Conservation (phyloP, 2,329 filamentous ascomycete species). For the Aspergillus japonicus region DNA sequence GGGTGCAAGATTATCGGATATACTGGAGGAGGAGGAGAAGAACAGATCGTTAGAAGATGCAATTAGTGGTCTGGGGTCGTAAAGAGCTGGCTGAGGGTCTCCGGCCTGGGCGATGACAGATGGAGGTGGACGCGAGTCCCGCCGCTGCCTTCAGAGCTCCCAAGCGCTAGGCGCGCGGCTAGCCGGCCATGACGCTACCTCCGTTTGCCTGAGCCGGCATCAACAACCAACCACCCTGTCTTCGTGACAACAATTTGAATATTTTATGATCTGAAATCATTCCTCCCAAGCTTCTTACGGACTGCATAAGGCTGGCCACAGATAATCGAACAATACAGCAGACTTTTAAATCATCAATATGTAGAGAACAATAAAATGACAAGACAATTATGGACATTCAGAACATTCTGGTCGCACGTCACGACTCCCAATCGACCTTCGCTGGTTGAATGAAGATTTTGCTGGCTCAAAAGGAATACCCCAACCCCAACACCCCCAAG, state of each 20-base stretch:
- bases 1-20: background rate
- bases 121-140: constrained; percentile 28
- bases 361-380: constrained; percentile 11
- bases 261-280: too few relatives aligned
- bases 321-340: constrained; percentile 7
- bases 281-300: too few relatives aligned
- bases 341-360: constrained; percentile 15
- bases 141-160: constrained; percentile 28
- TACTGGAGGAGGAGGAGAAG: constrained; percentile 7
- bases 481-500: constrained; percentile 44
- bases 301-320: background rate
- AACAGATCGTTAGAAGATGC: constrained; percentile 7
- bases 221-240: background rate
- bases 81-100: constrained; percentile 13
- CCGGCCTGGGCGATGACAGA: constrained; percentile 26
- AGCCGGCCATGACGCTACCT: constrained; percentile 9
- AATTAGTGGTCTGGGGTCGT: constrained; percentile 18
- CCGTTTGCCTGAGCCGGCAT: background rate
- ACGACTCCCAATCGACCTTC: constrained; percentile 30
- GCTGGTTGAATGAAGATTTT: constrained; percentile 20
- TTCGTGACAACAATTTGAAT: background rate
- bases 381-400: constrained; percentile 30
- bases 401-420: constrained; percentile 33
- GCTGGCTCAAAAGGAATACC: constrained; percentile 39
- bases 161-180: constrained; percentile 28